Conservation (phyloP, 2,329 filamentous ascomycete species). For the Paraconiothyrium brasiliense region DNA sequence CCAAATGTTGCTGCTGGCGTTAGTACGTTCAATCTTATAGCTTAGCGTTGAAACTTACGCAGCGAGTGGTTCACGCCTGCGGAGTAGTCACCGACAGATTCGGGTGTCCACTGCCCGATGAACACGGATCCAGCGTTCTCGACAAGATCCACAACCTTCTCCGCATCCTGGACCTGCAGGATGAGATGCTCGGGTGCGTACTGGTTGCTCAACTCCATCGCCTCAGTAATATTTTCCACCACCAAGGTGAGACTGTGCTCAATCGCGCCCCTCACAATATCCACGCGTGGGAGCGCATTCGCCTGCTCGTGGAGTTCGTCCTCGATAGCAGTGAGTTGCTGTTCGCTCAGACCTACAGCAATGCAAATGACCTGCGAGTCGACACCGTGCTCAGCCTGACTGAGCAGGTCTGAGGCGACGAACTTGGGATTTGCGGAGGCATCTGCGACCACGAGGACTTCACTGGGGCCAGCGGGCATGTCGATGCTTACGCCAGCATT, state of each 20-base stretch:
- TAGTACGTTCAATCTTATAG: slow-evolving; percentile 12
- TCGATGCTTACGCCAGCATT: slow-evolving; percentile 95
- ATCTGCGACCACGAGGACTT: slow-evolving; percentile 96
- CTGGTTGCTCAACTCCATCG: slow-evolving; percentile 84
- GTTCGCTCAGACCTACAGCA: slow-evolving; percentile 79
- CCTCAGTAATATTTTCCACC: slow-evolving; percentile 77
- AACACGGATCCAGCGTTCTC: slow-evolving; percentile 97
- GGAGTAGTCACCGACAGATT: slow-evolving; percentile 97
- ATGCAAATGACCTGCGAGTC: slow-evolving; percentile 96
- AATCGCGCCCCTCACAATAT: slow-evolving; percentile 91
- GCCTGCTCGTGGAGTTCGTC: slow-evolving; percentile 91
- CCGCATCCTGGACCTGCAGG: slow-evolving; percentile 82
- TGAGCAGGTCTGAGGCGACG: slow-evolving; percentile 92
- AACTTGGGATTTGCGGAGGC: slow-evolving; percentile 88
- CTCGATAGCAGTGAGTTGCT: slow-evolving; percentile 82
- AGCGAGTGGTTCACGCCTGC: slow-evolving; percentile 97
- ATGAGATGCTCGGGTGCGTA: slow-evolving; percentile 98
- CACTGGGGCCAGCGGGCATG: slow-evolving; percentile 96
- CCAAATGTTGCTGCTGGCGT: slow-evolving; percentile 82
- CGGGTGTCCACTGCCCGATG: slow-evolving; percentile 94
- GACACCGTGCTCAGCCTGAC: slow-evolving; percentile 94
- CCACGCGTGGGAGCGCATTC: slow-evolving; percentile 83
- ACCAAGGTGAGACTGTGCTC: slow-evolving; percentile 89
- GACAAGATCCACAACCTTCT: slow-evolving; percentile 77
- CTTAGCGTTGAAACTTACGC: slow-evolving; percentile 70